A percentile compares a stretch with the other conserved stretches of the same genome.
These are phyloP conservation scores for Trebouxia sp. DNA, from an alignment of 139 green algal species.

Conservation along the genomic window DNA sequence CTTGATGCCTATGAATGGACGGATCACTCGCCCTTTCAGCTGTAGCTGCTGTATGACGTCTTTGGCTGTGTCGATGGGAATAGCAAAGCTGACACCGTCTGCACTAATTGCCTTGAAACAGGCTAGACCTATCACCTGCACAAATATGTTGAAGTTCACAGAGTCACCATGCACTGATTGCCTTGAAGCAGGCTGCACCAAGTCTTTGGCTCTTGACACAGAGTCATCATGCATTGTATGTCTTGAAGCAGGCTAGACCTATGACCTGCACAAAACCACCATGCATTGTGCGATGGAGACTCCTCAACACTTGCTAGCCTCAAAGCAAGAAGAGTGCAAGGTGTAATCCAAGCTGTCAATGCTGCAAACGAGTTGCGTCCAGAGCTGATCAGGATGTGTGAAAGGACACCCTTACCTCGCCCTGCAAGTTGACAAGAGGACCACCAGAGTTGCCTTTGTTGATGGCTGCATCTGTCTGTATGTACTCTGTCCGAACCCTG, in stretches of 20 bases:
- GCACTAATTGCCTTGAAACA: conserved; percentile 71
- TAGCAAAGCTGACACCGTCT: conserved; percentile 79
- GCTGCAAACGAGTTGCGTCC: not conserved
- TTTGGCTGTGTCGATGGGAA: conserved; percentile 73
- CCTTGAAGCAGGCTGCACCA: too few relatives aligned
- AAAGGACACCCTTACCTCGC: not conserved
- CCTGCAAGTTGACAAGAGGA: conserved; percentile 76
- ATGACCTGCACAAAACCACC: conserved; percentile 13
- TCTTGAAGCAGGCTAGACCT: conserved; percentile 56
- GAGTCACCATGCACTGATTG: too few relatives aligned
- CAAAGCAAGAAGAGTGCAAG: not conserved
- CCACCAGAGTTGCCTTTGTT: conserved; percentile 66
- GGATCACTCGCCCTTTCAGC: conserved; percentile 58
- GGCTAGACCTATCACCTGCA: conserved; percentile 72
- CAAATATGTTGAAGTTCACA: too few relatives aligned
- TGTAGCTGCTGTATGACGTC: conserved; percentile 53
- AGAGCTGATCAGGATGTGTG: not conserved
- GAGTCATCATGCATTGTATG: conserved; percentile 62
- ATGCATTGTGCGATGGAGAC: not conserved
- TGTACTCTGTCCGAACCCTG: conserved; percentile 63
- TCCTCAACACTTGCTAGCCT: too few relatives aligned
- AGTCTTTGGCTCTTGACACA: too few relatives aligned
- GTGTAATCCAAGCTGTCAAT: not conserved
- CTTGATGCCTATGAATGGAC: conserved; percentile 76
- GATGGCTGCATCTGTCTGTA: conserved; percentile 71